Conservation (phyloP, 2,329 filamentous ascomycete genomes). For the Microcyclosporella mali region DNA sequence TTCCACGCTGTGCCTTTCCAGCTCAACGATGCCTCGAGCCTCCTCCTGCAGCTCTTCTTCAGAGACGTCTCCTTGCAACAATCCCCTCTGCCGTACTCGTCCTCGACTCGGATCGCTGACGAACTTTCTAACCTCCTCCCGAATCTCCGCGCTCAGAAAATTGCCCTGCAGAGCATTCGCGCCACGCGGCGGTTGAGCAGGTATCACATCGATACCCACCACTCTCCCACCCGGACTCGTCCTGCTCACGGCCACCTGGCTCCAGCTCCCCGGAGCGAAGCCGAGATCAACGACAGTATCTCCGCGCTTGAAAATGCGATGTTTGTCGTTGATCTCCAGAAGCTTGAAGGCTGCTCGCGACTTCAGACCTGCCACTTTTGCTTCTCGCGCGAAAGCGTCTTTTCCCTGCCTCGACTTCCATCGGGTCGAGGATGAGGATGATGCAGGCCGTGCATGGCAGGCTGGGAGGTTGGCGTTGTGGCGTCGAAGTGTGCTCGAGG, state of each 20-base stretch:
- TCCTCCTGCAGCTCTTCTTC: slow-evolving; percentile 38
- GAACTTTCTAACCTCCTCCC: slow-evolving; percentile 68
- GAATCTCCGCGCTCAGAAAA: slow-evolving; percentile 71
- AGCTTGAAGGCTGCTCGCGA: slow-evolving; percentile 92
- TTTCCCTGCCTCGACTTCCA: slow-evolving; percentile 76
- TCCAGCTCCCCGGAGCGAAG: slow-evolving; percentile 65
- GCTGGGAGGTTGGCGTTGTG: not conserved
- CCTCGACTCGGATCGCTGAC: slow-evolving; percentile 59
- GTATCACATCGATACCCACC: slow-evolving; percentile 89
- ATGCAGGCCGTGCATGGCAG: slow-evolving; percentile 4
- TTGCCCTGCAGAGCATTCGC: slow-evolving; percentile 95
- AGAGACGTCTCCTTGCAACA: slow-evolving; percentile 26
- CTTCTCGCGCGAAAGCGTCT: slow-evolving; percentile 68
- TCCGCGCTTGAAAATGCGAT: slow-evolving; percentile 69
- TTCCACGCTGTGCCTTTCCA: slow-evolving; percentile 42
- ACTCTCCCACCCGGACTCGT: slow-evolving; percentile 68
- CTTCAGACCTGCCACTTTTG: slow-evolving; percentile 73
- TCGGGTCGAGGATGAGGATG: slow-evolving; percentile 57
- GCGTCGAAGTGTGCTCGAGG: not conserved
- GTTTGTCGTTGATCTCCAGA: slow-evolving; percentile 78
- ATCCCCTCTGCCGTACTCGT: slow-evolving; percentile 34
- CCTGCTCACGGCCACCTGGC: slow-evolving; percentile 71
- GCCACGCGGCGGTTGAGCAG: slow-evolving; percentile 80
- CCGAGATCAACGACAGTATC: slow-evolving; percentile 88
- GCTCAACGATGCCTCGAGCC: slow-evolving; percentile 58